Evolutionary conservation across 225 moss, liverwort and hornwort genomes (phyloP).

Genomic region (Ulota crispa): DNA sequence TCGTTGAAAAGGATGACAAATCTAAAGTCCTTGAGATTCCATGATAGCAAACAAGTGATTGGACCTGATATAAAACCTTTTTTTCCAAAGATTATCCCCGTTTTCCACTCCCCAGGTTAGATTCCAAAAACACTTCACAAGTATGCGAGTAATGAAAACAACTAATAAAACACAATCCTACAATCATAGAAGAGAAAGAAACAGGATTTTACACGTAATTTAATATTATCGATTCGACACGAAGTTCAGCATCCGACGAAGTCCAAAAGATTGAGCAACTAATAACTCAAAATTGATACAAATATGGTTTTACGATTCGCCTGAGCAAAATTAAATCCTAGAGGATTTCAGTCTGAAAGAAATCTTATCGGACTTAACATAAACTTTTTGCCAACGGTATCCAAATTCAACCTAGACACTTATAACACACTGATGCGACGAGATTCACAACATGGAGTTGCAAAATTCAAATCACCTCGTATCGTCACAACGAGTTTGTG

Average conservation of each 20-base stretch:
- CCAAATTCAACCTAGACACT: neutral
- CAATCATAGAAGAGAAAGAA: neutral
- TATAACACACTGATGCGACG: neutral
- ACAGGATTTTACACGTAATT: neutral
- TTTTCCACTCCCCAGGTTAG: neutral
- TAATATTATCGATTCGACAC: neutral
- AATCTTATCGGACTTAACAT: neutral
- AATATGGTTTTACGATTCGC: neutral
- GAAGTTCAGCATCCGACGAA: neutral
- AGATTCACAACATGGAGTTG: neutral
- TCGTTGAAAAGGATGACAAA: neutral
- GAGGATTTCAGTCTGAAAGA: neutral
- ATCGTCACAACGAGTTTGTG: conserved; percentile 78
- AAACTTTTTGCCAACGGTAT: neutral
- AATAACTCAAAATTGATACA: neutral
- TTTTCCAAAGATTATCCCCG: neutral
- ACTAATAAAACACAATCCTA: neutral
- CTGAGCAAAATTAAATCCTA: neutral
- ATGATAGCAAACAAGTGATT: neutral
- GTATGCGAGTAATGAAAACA: neutral
- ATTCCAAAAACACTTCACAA: neutral
- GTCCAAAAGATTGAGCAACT: neutral
- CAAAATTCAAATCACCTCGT: conserved; percentile 40
- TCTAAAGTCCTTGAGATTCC: neutral
- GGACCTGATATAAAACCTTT: neutral